Evolutionary conservation across 2,329 filamentous ascomycete genomes (phyloP), one percentile per base, ranked within the genome.

Genomic region (Trichoderma sp.): DNA sequence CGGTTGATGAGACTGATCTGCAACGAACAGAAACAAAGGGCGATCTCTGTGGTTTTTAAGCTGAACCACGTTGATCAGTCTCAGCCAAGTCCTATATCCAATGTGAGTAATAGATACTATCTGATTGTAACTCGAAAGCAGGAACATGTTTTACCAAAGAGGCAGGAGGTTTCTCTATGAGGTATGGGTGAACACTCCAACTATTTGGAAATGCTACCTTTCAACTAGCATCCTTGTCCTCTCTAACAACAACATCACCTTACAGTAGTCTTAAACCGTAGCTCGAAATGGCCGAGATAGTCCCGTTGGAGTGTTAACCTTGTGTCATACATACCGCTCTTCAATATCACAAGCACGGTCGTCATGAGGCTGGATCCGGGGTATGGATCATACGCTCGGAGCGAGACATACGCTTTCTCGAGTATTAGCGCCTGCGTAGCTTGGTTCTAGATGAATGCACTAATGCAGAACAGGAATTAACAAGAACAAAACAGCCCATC

Each of bases 151-250:
- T 43, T 14, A 64, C 60, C 3, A 64, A 64, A 64, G 24, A 55
- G 60, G 60, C 60, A 64, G 60, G 60, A 64, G 49, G 34, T 13
- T 24, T 34, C 24, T 30, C 34, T 21, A 5, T 11, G 1, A 43
- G 24, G 54, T 21, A 54, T 55, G 49, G 60, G 16, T 30, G 39
- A 21, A 55, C 16, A 26, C 14, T 30, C 32, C 21, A 28, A 30
- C 39, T 24, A 26, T 64, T 39, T 64, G 60, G 21, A 32, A 64
- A 64, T 64, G 21, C 60, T 37, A 64, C 60, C 46, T n/a, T 13
- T 37, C 16, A 26, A 32, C n/a, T 11, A 10, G 30, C 30, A 52
- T 16, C 16, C 46, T 39, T 54, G 18, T 18, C 13, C 32, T 43
- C 26, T 55, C n/a, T 51, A 14, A 14, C 30, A 54, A 26, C 49